A percentile compares a stretch with the other conserved stretches of the same genome.
These are phyloP conservation scores for Aspergillus luchuensis DNA, from an alignment of 2,329 filamentous ascomycete genomes.

Conservation along the genomic window DNA sequence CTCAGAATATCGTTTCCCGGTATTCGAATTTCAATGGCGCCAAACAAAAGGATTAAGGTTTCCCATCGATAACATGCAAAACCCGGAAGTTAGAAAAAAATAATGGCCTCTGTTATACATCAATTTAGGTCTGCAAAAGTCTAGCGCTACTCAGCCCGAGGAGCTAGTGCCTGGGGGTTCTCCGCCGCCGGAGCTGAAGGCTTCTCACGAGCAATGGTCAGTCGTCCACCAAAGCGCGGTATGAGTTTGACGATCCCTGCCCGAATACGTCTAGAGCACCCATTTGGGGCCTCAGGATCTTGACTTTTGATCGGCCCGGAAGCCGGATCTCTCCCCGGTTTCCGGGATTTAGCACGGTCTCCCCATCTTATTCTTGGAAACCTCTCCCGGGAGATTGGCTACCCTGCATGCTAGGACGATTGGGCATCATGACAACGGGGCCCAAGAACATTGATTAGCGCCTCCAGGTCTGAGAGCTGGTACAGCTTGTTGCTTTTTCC, in stretches of 20 bases:
- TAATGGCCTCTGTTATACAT: background rate
- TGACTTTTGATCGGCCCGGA: background rate
- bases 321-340: background rate
- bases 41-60: background rate
- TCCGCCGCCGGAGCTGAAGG: background rate
- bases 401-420: background rate
- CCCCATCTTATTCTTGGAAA: background rate
- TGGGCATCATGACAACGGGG: slow-evolving; percentile 1
- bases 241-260: background rate
- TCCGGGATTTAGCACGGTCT: background rate
- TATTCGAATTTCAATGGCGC: background rate
- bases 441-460: background rate
- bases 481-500: background rate
- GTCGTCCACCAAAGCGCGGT: background rate
- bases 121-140: background rate
- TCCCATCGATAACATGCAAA: background rate
- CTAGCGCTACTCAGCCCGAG: background rate
- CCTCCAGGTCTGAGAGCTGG: background rate
- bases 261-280: background rate
- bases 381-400: background rate
- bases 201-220: background rate
- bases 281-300: background rate
- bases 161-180: background rate
- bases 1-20: background rate
- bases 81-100: background rate